Percentiles rank a stretch among this genome's conserved stretches.
Conservation (phyloP, 805 yeast genomes). For the Ogataea philodendri region DNA sequence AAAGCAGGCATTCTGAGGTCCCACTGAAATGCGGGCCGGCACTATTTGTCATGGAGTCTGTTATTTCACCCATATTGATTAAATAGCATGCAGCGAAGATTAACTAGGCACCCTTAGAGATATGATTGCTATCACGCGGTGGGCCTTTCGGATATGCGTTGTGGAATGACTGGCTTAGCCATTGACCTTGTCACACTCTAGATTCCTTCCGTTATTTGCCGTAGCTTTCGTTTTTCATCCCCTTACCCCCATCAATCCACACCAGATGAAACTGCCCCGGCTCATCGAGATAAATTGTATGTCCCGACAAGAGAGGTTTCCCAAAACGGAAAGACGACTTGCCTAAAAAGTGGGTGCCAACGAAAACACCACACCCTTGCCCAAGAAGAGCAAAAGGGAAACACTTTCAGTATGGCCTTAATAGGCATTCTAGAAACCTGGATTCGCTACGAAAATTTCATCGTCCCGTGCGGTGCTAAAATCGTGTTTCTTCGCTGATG, state of each 20-base stretch:
- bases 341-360: slow-evolving; percentile 13
- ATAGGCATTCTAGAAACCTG: too few species aligned
- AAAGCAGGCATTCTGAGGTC: slow-evolving; percentile 8
- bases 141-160: too few species aligned
- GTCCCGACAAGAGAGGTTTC: slow-evolving; percentile 11
- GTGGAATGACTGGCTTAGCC: too few species aligned
- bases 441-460: too few species aligned
- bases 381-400: slow-evolving; percentile 6
- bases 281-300: too few species aligned
- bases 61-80: slow-evolving; percentile 2
- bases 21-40: slow-evolving; percentile 3
- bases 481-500: too few species aligned
- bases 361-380: slow-evolving; percentile 13
- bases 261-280: background rate
- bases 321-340: slow-evolving; percentile 11
- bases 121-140: background rate
- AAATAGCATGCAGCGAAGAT: slow-evolving; percentile 12
- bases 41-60: background rate
- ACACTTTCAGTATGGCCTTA: too few species aligned
- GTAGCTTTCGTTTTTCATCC: too few species aligned
- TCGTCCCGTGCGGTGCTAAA: background rate
- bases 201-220: background rate
- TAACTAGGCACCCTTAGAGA: background rate
- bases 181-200: background rate
- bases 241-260: too few species aligned